Base-by-base conservation (phyloP, 805 yeast species). In the Saccharomycodes ludwigii region DNA sequence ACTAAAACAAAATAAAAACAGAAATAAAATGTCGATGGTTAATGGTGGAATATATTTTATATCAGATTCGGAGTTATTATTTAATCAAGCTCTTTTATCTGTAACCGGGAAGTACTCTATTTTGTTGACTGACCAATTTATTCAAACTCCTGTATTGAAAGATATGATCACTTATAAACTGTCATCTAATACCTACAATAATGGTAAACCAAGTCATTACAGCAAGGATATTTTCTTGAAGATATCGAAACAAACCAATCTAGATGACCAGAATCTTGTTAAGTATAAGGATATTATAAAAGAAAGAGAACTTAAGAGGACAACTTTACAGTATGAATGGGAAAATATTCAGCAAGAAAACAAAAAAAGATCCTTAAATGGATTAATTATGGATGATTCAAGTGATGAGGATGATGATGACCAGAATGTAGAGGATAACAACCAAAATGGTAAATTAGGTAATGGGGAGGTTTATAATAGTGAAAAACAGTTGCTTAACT, bases 11-110 rank as follows among this genome's bases (percentile, higher is more conserved):
- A 42, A 44, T 38, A 42, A 34, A 31, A 18, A 44, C 36, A 30
- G 50, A 34, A 47, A 58, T 30, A 52, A 56, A 46, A 47, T 52
- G n/a, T n/a, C n/a, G n/a, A n/a, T n/a, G n/a, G n/a, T n/a, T 34
- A 48, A 52, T 36, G 37, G 31, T 39, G 42, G 37, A 5, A 22
- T 34, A 16, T 27, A 21, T 25, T 38, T 17, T 32, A 29, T 18
- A 21, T 36, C 23, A 19, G 37, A 34, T 24, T 29, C 30, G 9
- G 24, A 26, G 11, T 10, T 34, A 5, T 18, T 34, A 7, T 22
- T 34, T 4, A 34, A 34, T 23, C 24, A 34, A 27, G 24, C 31
- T 4, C 27, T 21, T 20, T 30, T 20, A 28, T 22, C 7, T 28
- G 27, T 4, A 22, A 27, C 12, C 12, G 24, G n/a, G n/a, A n/a